A percentile compares a stretch with the other conserved stretches of the same genome.
Conservation (phyloP, 257 asterid species). For the Solanum microdontum region DNA sequence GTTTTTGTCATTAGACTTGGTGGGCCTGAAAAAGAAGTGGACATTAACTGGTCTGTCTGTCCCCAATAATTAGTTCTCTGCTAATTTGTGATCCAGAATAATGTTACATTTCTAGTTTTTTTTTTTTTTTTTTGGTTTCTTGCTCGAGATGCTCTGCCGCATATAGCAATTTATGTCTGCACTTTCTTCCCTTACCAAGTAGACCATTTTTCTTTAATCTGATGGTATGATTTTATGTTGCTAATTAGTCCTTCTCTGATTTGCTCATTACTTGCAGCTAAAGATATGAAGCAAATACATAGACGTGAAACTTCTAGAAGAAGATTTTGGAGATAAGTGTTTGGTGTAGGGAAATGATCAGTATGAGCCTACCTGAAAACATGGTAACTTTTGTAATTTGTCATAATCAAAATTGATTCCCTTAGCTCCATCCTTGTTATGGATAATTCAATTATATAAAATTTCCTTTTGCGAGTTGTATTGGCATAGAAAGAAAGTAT, state of each 20-base stretch:
- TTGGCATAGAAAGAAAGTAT: not conserved
- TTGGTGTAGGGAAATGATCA: not conserved
- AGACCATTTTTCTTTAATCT: not conserved
- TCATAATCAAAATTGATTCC: not conserved
- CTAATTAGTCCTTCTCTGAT: not conserved
- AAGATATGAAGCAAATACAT: conserved; percentile 28
- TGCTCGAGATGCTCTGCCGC: not conserved
- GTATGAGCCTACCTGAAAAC: not conserved
- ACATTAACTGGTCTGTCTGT: not conserved
- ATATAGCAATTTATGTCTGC: not conserved
- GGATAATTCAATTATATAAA: not conserved
- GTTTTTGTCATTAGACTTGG: not conserved
- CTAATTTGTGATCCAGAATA: not conserved
- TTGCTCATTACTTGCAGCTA: conserved; percentile 23
- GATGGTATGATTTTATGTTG: not conserved
- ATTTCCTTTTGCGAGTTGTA: not conserved
- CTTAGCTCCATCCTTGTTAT: not conserved
- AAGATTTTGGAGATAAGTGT: conserved; percentile 30
- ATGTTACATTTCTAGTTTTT: not conserved
- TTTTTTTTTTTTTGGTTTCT: not conserved
- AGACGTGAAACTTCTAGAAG: conserved; percentile 33
- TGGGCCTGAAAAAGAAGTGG: not conserved
- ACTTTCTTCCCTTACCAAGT: not conserved
- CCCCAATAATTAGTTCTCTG: not conserved
- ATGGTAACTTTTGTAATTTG: not conserved